phyloP scores from a whole-genome alignment of 2,329 filamentous ascomycete genomes.

The Fusarium acutatum region DNA sequence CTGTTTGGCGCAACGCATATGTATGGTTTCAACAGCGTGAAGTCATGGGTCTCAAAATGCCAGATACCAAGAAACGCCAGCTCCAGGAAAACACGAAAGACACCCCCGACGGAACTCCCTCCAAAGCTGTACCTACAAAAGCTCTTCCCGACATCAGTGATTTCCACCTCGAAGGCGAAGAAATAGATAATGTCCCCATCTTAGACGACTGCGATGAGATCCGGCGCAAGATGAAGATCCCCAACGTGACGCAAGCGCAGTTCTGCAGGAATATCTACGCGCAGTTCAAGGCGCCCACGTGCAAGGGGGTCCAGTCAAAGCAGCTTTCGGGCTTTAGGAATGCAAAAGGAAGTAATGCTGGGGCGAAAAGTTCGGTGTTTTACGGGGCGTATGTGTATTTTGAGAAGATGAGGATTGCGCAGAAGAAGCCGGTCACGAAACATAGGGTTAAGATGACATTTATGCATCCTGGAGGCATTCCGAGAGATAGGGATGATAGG shows the following conservation, averaged over 20 bases:
- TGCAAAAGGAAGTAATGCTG: neutral
- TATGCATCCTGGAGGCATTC: neutral
- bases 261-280: constrained; percentile 1
- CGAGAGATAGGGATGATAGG: neutral
- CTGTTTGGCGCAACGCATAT: constrained; percentile 1
- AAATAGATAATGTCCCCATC: neutral
- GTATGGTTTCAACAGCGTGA: constrained; percentile 7
- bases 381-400: constrained; percentile 15
- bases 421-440: neutral
- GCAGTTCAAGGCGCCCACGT: neutral
- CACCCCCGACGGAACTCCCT: neutral
- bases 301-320: constrained; percentile 6
- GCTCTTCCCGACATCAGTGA: neutral
- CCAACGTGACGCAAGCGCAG: neutral
- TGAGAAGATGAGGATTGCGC: constrained; percentile 8
- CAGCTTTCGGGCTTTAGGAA: constrained; percentile 5
- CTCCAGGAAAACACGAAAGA: neutral
- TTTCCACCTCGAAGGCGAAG: neutral
- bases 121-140: neutral
- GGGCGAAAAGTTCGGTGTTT: neutral
- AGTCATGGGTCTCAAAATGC: constrained; percentile 1
- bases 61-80: neutral
- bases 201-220: constrained; percentile 9
- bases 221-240: constrained; percentile 3
- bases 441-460: neutral